phyloP scores from a whole-genome alignment of 805 yeast species.

The Candida parachauliodes region DNA sequence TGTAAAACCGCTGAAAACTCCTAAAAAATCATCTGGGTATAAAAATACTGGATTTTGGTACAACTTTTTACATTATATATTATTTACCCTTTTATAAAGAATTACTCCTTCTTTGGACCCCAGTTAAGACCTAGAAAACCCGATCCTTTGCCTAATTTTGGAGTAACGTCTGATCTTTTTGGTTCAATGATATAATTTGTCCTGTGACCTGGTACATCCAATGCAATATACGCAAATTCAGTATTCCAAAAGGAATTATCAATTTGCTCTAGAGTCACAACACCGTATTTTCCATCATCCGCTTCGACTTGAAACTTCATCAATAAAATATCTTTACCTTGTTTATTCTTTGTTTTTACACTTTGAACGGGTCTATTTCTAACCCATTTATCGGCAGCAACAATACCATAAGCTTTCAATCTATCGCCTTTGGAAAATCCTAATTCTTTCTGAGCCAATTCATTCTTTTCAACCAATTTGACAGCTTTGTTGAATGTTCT shows the following conservation, averaged over 20 bases:
- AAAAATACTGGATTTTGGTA: constrained; percentile 1
- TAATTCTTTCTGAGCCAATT: constrained; percentile 53
- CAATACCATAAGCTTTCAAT: constrained; percentile 81
- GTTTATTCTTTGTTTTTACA: constrained; percentile 59
- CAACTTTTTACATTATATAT: constrained; percentile 1
- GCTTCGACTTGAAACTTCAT: constrained; percentile 89
- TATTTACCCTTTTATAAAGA: constrained; percentile 3
- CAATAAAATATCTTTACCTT: constrained; percentile 74
- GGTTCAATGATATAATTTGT: constrained; percentile 72
- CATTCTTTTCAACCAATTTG: constrained; percentile 66
- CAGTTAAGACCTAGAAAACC: constrained; percentile 82
- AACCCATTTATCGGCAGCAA: constrained; percentile 71
- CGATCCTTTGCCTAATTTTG: constrained; percentile 29
- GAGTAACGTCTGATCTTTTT: constrained; percentile 41
- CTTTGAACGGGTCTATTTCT: constrained; percentile 83
- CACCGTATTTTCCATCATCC: constrained; percentile 53
- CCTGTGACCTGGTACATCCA: constrained; percentile 70
- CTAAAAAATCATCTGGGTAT: background rate
- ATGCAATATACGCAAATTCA: constrained; percentile 65
- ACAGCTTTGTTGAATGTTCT: constrained; percentile 87
- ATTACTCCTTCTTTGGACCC: constrained; percentile 67
- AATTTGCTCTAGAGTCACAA: constrained; percentile 77
- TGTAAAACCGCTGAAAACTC: too few species aligned
- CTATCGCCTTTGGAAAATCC: constrained; percentile 53
- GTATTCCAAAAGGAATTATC: constrained; percentile 64